Conservation (phyloP, 768 basidiomycete species). For the Astraeus odoratus region DNA sequence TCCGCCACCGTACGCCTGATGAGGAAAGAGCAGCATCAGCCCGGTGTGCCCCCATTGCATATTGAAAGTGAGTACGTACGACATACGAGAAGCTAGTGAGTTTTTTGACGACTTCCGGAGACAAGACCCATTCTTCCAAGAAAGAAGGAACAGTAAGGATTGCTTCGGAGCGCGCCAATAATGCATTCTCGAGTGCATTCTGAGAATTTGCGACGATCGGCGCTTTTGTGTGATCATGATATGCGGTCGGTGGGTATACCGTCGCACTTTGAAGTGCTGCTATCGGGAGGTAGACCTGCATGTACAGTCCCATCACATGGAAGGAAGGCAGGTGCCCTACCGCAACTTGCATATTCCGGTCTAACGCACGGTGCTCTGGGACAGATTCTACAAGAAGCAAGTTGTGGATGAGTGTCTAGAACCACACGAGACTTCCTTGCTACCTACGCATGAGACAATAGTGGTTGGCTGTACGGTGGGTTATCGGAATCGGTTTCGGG, state of each 20-base stretch:
- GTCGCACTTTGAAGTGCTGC: constrained; percentile 8
- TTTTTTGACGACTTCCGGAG: constrained; percentile 10
- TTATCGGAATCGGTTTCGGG: constrained; percentile 36
- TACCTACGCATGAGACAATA: constrained; percentile 32
- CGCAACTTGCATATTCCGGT: constrained; percentile 1
- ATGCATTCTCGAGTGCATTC: constrained; percentile 15
- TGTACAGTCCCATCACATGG: constrained; percentile 13
- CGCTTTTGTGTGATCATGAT: constrained; percentile 7
- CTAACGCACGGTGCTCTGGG: constrained; percentile 5
- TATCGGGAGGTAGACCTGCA: constrained; percentile 13
- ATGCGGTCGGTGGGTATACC: constrained; percentile 16
- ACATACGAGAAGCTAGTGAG: constrained; percentile 14
- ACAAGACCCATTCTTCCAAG: constrained; percentile 19
- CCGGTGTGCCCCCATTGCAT: neutral
- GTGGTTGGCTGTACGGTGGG: constrained; percentile 22
- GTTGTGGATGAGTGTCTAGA: neutral
- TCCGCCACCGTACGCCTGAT: constrained; percentile 30
- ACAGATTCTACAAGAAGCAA: constrained; percentile 6
- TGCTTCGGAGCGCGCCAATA: constrained; percentile 8
- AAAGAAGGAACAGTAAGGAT: constrained; percentile 17
- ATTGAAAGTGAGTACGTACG: constrained; percentile 7
- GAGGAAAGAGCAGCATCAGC: neutral
- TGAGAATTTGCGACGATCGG: constrained; percentile 17
- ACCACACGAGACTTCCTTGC: neutral
- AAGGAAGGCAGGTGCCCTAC: constrained; percentile 17